Base-by-base conservation (phyloP, 192 early-diverging fungal species). In the Umbelopsis isabellina region DNA sequence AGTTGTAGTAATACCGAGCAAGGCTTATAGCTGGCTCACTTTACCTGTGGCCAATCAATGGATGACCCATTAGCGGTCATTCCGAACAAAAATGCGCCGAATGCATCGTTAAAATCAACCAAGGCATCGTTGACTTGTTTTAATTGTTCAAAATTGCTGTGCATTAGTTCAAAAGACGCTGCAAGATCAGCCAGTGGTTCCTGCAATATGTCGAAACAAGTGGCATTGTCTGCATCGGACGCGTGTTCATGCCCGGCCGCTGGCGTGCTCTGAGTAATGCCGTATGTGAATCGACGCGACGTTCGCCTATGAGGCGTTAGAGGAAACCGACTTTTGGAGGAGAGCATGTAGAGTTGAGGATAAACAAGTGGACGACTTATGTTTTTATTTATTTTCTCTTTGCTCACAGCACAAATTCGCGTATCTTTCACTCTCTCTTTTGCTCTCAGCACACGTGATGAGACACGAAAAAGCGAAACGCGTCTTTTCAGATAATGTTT, bases 11-110 rank as follows among this genome's bases (percentile, higher is more conserved):
- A 16, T 67, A 52, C 30, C 20, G 11, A 46, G 18, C 11, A 8
- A 2, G 20, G 16, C 11, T 3, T 23, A 30, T 21, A 20, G 16
- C 35, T 16, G 16, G 25, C 6, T 25, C 25, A 46, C 3, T 49
- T 27, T 67, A 71, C 75, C 45, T 76, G 65, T 53, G 64, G 49
- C 72, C 72, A 79, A 15, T 79, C 49, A 10, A 79, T 45, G 7
- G 61, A 55, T n/a, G 68, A 49, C 16, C 69, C 69, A 41, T 67
- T 74, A 20, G 69, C 72, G 25, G 68, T 64, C 27, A 79, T 50
- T 15, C 77, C 77, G 23, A 74, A 79, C 48, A 79, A 44, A 65
- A 79, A 79, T 21, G 69, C 72, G 45, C 72, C 72, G 50, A 79
- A 79, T 20, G 72, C 64, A 37, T 71, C 46, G 66, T 79, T 79